These are phyloP conservation scores for Xerocomus potaroensis DNA, from an alignment of 768 basidiomycete species.

Conservation along the genomic window DNA sequence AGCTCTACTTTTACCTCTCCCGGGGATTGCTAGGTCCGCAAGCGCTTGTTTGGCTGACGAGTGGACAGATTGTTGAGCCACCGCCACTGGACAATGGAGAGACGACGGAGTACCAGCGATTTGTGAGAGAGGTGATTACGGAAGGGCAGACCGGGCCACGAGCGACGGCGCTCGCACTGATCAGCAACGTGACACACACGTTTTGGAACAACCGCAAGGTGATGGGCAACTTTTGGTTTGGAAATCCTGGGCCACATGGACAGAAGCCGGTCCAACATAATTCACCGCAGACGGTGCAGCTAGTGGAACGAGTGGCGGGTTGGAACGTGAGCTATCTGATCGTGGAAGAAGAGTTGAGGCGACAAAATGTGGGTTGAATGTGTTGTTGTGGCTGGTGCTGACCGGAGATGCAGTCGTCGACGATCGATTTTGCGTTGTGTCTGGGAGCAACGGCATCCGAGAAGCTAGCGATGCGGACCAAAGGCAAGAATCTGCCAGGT, in stretches of 20 bases:
- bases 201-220: conserved; percentile 83
- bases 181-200: conserved; percentile 72
- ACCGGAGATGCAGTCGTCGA: conserved; percentile 69
- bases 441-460: conserved; percentile 86
- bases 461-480: conserved; percentile 77
- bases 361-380: conserved; percentile 79
- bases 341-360: conserved; percentile 90
- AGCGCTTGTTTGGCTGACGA: conserved; percentile 91
- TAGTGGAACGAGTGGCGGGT: conserved; percentile 80
- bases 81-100: conserved; percentile 94
- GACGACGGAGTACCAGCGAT: conserved; percentile 90
- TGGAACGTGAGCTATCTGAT: conserved; percentile 87
- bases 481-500: conserved; percentile 47
- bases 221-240: conserved; percentile 72
- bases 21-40: conserved; percentile 87
- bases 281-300: conserved; percentile 73
- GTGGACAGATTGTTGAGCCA: conserved; percentile 78
- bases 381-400: conserved; percentile 22
- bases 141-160: conserved; percentile 93
- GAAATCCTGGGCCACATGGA: conserved; percentile 43
- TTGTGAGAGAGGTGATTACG: conserved; percentile 93
- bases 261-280: conserved; percentile 67
- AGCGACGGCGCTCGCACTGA: conserved; percentile 83
- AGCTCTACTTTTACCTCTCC: conserved; percentile 94
- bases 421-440: conserved; percentile 94